phyloP scores from a whole-genome alignment of 176 grass and related monocot species.

The Ampelocalamus luodianensis region DNA sequence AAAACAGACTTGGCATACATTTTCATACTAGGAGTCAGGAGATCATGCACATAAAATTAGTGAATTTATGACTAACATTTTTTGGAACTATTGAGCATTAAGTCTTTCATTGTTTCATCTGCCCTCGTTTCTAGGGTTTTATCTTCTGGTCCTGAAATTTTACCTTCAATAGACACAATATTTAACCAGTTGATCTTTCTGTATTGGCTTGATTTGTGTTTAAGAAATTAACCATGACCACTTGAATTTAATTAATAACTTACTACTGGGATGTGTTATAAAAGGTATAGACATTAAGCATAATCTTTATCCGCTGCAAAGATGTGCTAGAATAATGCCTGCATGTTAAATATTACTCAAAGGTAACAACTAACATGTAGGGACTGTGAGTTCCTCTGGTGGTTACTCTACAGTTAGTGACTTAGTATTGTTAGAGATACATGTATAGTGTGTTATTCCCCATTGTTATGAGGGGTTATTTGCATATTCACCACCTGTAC shows the following conservation, averaged over 20 bases:
- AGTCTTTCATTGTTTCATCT: slow-evolving; percentile 27
- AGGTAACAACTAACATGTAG: not conserved
- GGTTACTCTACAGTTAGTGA: not conserved
- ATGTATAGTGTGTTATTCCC: too few relatives aligned
- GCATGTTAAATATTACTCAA: slow-evolving; percentile 31
- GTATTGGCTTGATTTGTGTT: not conserved
- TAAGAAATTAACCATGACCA: not conserved
- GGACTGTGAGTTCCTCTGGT: slow-evolving; percentile 3
- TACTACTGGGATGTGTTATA: slow-evolving; percentile 22
- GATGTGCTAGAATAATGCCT: slow-evolving; percentile 23
- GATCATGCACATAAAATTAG: not conserved
- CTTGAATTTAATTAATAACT: slow-evolving; percentile 12
- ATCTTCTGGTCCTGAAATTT: slow-evolving; percentile 19
- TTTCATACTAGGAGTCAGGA: not conserved
- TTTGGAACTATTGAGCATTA: slow-evolving; percentile 20
- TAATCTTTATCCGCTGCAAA: slow-evolving; percentile 33
- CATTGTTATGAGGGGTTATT: too few relatives aligned
- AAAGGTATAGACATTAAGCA: not conserved
- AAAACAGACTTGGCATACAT: slow-evolving; percentile 7
- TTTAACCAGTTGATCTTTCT: not conserved
- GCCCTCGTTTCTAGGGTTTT: slow-evolving; percentile 26
- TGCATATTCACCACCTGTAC: too few relatives aligned
- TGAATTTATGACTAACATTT: slow-evolving; percentile 8
- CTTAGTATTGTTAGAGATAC: too few relatives aligned
- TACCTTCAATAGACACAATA: not conserved